A percentile compares a stretch with the other conserved stretches of the same genome.
Conservation (phyloP, 257 asterid genomes). For the Lithospermum erythrorhizon region DNA sequence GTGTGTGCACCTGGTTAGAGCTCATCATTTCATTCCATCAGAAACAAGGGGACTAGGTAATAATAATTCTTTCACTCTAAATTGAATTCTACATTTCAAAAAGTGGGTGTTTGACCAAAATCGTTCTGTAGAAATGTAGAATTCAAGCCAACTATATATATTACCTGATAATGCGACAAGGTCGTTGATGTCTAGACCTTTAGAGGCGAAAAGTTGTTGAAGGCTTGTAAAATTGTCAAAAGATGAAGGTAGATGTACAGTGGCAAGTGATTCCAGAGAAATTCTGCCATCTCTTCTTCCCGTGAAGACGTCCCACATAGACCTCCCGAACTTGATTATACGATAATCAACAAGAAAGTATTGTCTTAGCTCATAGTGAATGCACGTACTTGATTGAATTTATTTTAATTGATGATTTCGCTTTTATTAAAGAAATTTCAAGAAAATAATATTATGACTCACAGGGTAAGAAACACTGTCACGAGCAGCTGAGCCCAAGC, state of each 20-base stretch:
- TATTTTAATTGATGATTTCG: too few relatives aligned
- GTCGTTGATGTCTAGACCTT: slow-evolving; percentile 23
- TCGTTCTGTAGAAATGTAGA: too few relatives aligned
- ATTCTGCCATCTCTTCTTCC: slow-evolving; percentile 45
- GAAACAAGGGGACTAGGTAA: too few relatives aligned
- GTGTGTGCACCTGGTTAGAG: slow-evolving; percentile 42
- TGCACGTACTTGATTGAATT: too few relatives aligned
- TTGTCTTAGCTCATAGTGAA: not conserved
- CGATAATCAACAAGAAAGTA: not conserved
- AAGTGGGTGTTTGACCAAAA: too few relatives aligned
- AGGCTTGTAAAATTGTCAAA: slow-evolving; percentile 34
- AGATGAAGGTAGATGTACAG: slow-evolving; percentile 34
- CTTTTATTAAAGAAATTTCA: too few relatives aligned
- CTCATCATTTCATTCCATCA: too few relatives aligned
- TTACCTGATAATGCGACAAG: slow-evolving; percentile 55
- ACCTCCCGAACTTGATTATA: slow-evolving; percentile 8
- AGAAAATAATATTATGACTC: not conserved
- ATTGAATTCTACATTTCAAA: too few relatives aligned
- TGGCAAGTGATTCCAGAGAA: slow-evolving; percentile 23
- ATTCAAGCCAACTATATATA: too few relatives aligned
- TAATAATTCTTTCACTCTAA: too few relatives aligned
- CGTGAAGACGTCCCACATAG: slow-evolving; percentile 34
- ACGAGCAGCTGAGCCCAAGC: slow-evolving; percentile 32
- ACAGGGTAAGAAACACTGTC: slow-evolving; percentile 35
- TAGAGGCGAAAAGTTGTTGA: slow-evolving; percentile 16